Evolutionary conservation across 176 grass and related monocot species (phyloP).

Genomic region (Musa schizocarpa): DNA sequence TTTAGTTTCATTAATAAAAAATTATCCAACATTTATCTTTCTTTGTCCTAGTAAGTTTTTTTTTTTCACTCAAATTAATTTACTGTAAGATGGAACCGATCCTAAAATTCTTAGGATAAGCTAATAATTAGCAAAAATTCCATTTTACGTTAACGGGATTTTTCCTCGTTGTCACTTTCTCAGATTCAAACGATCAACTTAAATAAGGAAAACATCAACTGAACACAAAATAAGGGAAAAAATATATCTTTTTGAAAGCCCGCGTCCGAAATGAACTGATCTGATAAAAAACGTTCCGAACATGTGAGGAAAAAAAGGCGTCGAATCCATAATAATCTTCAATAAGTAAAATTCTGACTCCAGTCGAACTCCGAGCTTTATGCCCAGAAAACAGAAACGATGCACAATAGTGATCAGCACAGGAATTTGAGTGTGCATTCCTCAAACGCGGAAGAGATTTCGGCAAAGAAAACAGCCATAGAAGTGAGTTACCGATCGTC

Average conservation of each 20-base stretch:
- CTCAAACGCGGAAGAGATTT: no score
- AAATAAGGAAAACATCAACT: not conserved
- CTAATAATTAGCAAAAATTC: not conserved
- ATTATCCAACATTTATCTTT: not conserved
- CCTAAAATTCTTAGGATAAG: not conserved
- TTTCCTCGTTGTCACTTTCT: not conserved
- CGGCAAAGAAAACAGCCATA: not conserved
- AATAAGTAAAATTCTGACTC: no score
- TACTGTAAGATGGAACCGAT: not conserved
- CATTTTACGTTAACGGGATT: not conserved
- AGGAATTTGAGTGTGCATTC: no score
- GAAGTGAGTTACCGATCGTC: slow-evolving; percentile 1
- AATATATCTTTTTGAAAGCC: not conserved
- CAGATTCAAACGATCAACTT: not conserved
- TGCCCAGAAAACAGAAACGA: not conserved
- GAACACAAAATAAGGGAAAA: not conserved
- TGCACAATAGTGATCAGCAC: no score
- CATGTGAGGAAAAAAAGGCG: not conserved
- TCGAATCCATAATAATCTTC: no score
- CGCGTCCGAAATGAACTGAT: no score
- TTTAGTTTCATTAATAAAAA: not conserved
- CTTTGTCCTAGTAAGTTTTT: no score
- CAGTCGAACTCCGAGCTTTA: not conserved
- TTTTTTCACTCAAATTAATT: not conserved
- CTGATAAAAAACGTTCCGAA: not conserved